Evolutionary conservation across 2,329 filamentous ascomycete species (phyloP).

Genomic region (Fusarium zealandicum): DNA sequence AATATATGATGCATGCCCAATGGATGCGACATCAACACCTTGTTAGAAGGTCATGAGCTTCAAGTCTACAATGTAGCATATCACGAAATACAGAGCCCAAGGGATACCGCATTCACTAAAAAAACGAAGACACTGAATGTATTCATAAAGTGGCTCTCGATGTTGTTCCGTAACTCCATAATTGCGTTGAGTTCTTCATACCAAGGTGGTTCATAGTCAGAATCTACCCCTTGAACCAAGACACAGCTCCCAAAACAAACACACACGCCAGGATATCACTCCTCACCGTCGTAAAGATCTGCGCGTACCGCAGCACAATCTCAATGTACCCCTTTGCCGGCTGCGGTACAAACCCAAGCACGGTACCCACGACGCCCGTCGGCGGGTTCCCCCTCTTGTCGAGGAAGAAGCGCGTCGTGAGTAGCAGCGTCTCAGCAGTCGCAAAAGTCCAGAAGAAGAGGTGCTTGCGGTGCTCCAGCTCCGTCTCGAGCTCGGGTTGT

Average conservation of each 20-base stretch:
- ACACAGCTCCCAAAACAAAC: slow-evolving; percentile 72
- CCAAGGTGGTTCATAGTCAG: background rate
- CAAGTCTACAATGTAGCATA: background rate
- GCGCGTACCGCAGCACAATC: slow-evolving; percentile 68
- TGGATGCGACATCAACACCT: background rate
- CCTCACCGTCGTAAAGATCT: slow-evolving; percentile 75
- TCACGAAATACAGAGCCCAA: background rate
- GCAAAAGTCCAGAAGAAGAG: slow-evolving; percentile 82
- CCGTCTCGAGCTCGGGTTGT: slow-evolving; percentile 41
- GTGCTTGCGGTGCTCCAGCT: slow-evolving; percentile 44
- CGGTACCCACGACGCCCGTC: slow-evolving; percentile 68
- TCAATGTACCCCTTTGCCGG: slow-evolving; percentile 68
- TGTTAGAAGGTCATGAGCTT: background rate
- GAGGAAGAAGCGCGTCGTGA: slow-evolving; percentile 74
- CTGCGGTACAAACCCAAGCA: slow-evolving; percentile 70
- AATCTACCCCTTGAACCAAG: slow-evolving; percentile 50
- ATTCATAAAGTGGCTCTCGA: background rate
- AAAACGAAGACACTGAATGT: background rate
- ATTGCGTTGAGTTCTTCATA: slow-evolving; percentile 1
- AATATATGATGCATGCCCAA: background rate
- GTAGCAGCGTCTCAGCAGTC: slow-evolving; percentile 75
- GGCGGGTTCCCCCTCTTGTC: slow-evolving; percentile 67
- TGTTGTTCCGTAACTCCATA: slow-evolving; percentile 8
- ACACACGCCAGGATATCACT: slow-evolving; percentile 78
- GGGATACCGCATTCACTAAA: background rate